Conservation (phyloP, 78 protist species). For the Diacronema lutheri region DNA sequence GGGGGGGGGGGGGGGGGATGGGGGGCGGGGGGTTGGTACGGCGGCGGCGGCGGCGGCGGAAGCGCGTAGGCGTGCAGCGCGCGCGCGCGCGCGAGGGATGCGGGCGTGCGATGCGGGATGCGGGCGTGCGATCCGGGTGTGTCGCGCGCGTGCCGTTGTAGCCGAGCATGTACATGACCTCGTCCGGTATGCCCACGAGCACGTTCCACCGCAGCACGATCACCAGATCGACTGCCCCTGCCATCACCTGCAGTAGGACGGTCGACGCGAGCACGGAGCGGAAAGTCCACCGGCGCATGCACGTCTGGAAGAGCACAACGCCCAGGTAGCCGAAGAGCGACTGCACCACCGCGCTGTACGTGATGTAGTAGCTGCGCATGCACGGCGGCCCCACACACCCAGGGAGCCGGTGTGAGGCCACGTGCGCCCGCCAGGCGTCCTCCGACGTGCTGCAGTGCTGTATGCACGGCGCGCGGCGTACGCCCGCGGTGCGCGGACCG, state of each 20-base stretch:
- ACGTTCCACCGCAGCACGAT: constrained; percentile 38
- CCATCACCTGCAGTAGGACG: background rate
- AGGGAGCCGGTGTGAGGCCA: background rate
- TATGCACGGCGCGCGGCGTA: too few species aligned
- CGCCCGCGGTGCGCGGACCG: background rate
- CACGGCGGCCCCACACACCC: too few species aligned
- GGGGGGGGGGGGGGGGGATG: too few species aligned
- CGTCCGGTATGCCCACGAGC: background rate
- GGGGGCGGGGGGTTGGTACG: too few species aligned
- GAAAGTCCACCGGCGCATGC: constrained; percentile 6
- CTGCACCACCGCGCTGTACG: constrained; percentile 19
- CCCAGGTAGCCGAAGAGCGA: constrained; percentile 15
- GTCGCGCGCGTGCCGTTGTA: too few species aligned
- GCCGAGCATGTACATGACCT: constrained; percentile 38
- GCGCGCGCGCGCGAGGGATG: too few species aligned
- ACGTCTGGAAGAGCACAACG: constrained; percentile 20
- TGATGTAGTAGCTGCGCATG: constrained; percentile 2
- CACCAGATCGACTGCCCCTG: constrained; percentile 13
- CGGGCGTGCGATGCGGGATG: too few species aligned
- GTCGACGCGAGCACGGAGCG: constrained; percentile 28
- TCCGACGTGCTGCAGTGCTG: too few species aligned
- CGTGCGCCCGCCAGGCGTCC: too few species aligned
- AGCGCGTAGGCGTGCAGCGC: too few species aligned
- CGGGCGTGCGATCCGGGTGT: too few species aligned
- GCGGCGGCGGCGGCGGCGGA: too few species aligned